Evolutionary conservation across 345 rosid genomes (phyloP).

Genomic region (Cardamine occulta): DNA sequence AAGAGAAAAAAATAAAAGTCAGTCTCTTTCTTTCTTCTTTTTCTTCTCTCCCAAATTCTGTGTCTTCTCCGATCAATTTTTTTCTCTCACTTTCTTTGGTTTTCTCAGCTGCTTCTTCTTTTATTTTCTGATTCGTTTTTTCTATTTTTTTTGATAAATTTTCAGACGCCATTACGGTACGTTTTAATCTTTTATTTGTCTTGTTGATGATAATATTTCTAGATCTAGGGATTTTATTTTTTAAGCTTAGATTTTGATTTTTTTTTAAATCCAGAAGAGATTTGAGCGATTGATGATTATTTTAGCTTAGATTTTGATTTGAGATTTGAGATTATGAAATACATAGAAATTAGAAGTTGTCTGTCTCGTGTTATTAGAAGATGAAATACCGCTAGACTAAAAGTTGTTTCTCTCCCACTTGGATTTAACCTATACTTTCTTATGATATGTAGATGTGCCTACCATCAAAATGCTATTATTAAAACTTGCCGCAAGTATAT

Average conservation of each 20-base stretch:
- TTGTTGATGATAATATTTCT: slow-evolving; percentile 16
- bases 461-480: background rate
- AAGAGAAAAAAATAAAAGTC: background rate
- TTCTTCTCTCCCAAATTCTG: slow-evolving; percentile 33
- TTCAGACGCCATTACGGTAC: slow-evolving; percentile 45
- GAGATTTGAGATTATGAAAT: slow-evolving; percentile 14
- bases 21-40: slow-evolving; percentile 17
- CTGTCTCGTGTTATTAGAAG: background rate
- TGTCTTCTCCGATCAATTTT: slow-evolving; percentile 34
- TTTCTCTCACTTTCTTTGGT: slow-evolving; percentile 44
- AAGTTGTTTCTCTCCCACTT: no score
- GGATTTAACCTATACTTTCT: no score
- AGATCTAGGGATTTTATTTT: slow-evolving; percentile 33
- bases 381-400: no score
- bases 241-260: slow-evolving; percentile 14
- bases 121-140: background rate
- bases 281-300: background rate
- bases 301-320: slow-evolving; percentile 28
- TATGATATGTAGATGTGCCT: background rate
- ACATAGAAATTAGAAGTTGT: background rate
- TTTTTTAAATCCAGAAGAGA: background rate
- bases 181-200: slow-evolving; percentile 30
- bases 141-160: slow-evolving; percentile 31
- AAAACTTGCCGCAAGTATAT: background rate
- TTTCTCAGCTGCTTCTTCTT: slow-evolving; percentile 44